phyloP scores from a whole-genome alignment of 2,329 filamentous ascomycete genomes.

The Colletotrichum brevisporum region DNA sequence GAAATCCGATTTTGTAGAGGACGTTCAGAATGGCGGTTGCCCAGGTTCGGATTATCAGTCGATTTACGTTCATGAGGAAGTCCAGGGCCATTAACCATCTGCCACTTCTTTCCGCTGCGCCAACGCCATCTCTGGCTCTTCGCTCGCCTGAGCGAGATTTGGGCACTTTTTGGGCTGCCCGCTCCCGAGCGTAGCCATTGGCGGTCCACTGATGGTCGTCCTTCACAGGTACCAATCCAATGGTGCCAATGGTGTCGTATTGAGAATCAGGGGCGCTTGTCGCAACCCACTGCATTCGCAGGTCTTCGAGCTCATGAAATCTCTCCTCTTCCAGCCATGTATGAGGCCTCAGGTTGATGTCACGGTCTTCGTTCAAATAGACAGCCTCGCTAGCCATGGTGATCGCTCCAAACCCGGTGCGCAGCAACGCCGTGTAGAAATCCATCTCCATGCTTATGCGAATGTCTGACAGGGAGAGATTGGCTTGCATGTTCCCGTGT shows the following conservation, averaged over 20 bases:
- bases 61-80: constrained; percentile 82
- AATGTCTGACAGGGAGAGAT: constrained; percentile 85
- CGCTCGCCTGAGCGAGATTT: constrained; percentile 62
- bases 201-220: constrained; percentile 57
- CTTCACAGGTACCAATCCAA: constrained; percentile 69
- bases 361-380: constrained; percentile 90
- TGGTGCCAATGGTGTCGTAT: constrained; percentile 67
- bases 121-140: constrained; percentile 75
- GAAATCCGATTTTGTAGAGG: constrained; percentile 72
- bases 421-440: constrained; percentile 91
- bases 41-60: constrained; percentile 71
- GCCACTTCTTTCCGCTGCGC: constrained; percentile 82
- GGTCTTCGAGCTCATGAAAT: constrained; percentile 79
- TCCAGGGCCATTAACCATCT: constrained; percentile 83
- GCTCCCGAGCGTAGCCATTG: constrained; percentile 78
- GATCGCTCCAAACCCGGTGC: constrained; percentile 88
- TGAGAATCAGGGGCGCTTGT: constrained; percentile 62
- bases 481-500: constrained; percentile 92
- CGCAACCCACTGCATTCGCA: constrained; percentile 66
- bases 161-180: constrained; percentile 72
- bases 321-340: constrained; percentile 96
- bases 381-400: constrained; percentile 97
- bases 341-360: constrained; percentile 78
- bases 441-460: constrained; percentile 90
- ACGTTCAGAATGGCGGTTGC: constrained; percentile 68